These are phyloP conservation scores for Rhodocollybia butyracea DNA, from an alignment of 768 basidiomycete species.

Conservation along the genomic window DNA sequence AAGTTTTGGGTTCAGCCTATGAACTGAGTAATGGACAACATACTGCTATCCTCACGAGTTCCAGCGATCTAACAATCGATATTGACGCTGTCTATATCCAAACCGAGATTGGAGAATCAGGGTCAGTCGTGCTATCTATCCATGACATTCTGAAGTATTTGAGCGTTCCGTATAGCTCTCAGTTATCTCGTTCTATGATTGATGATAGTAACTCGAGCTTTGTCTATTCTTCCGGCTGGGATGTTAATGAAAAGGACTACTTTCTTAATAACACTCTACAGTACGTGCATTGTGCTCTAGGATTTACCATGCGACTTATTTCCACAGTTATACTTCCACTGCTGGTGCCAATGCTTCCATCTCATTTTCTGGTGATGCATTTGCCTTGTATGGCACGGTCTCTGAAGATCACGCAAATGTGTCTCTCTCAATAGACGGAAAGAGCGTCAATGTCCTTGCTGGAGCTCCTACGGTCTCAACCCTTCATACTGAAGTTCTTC, in stretches of 20 bases:
- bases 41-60: conserved; percentile 44
- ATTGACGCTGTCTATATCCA: conserved; percentile 47
- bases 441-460: conserved; percentile 27
- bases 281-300: conserved; percentile 25
- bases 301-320: not conserved
- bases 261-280: conserved; percentile 40
- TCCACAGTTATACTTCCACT: conserved; percentile 35
- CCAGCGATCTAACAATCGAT: conserved; percentile 42
- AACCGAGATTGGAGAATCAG: conserved; percentile 31
- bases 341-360: conserved; percentile 40
- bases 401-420: conserved; percentile 49
- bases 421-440: conserved; percentile 42
- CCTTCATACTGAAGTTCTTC: conserved; percentile 31
- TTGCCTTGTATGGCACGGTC: conserved; percentile 52
- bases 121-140: conserved; percentile 23
- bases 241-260: conserved; percentile 19
- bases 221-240: conserved; percentile 42
- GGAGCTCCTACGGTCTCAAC: conserved; percentile 30
- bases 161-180: conserved; percentile 16
- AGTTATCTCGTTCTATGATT: conserved; percentile 25
- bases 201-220: conserved; percentile 41
- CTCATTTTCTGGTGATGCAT: conserved; percentile 46
- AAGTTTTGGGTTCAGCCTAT: conserved; percentile 40
- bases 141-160: not conserved
- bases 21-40: conserved; percentile 44